Evolutionary conservation across 2,329 filamentous ascomycete species (phyloP), one percentile per base, ranked within the genome.

Genomic region (Orbilia brochopaga): DNA sequence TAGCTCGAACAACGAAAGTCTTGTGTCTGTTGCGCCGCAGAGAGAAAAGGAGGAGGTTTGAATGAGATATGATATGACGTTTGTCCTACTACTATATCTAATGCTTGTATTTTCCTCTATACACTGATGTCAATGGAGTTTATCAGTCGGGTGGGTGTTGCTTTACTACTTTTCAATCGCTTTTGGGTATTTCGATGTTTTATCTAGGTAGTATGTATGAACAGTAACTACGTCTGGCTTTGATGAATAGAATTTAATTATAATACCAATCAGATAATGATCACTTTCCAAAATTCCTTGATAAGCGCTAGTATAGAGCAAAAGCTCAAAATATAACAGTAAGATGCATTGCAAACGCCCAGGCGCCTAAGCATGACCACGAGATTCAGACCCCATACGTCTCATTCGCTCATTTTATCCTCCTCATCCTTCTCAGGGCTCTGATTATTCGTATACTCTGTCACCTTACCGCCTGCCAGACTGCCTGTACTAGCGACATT

Each of bases 391-490:
- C 17, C 21, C 15, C n/a, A 35, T 24, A 63, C 24, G 15, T 15
- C 8, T 48, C 15, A 11, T 15, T 42, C 11, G n/a, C 13, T 15
- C 5, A 19, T 24, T 50, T 60, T 64, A 23, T 61, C 40, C n/a
- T 65, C 37, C 2, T 72, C 55, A 13, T 53, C 37, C 15, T 37
- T 56, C 30, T 65, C 46, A 1, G 32, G n/a, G 19, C 52, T 59
- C 46, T 72, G 53, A 52, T 23, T 65, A 51, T 65, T 72, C 2
- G 60, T 72, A 63, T 72, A 72, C 51, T 72, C 67, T 2, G 62
- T 64, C 8, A 72, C 67, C 50, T 72, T 72, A 23, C 67, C 67
- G 52, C 67, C 67, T 15, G 67, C 67, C 35, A 72, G 48, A 30
- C 67, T 72, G 1, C 67, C 67, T 0, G 67, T 72, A 40, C 62